Evolutionary conservation across 805 yeast genomes (phyloP).

Genomic region (Deakozyma indianensis): DNA sequence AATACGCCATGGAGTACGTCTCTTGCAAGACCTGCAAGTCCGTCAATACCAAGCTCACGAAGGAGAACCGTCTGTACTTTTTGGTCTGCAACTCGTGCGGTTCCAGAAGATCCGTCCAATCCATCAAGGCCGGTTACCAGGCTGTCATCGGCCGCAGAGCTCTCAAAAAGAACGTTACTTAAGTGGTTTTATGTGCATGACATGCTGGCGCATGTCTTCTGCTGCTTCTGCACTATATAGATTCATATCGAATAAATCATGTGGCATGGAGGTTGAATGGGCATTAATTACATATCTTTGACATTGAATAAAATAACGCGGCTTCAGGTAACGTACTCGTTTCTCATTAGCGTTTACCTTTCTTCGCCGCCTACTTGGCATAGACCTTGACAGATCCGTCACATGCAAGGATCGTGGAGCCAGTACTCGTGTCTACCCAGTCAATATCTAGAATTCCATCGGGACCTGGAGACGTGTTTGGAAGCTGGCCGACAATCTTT

Average conservation of each 20-base stretch:
- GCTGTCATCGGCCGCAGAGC: conserved; percentile 34
- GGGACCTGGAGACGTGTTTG: neutral
- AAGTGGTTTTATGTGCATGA: neutral
- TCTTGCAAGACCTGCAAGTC: conserved; percentile 98
- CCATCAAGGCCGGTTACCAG: conserved; percentile 99
- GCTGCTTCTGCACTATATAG: too few species aligned
- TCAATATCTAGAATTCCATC: neutral
- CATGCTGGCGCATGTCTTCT: too few species aligned
- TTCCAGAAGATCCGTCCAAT: conserved; percentile 88
- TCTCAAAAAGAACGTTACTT: neutral
- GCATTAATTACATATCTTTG: too few species aligned
- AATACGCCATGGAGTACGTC: conserved; percentile 93
- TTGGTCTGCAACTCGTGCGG: conserved; percentile 98
- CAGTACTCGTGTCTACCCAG: neutral
- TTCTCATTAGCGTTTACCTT: too few species aligned
- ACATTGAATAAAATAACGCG: too few species aligned
- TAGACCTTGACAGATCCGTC: neutral
- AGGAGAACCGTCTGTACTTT: conserved; percentile 96
- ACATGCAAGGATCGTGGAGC: neutral
- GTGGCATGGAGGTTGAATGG: too few species aligned
- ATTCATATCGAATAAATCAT: too few species aligned
- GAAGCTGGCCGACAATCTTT: neutral
- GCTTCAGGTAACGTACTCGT: too few species aligned
- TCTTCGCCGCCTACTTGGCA: neutral
- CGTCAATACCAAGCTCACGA: conserved; percentile 87